Evolutionary conservation across 192 early-diverging fungal species (phyloP).

Genomic region (Coemansia sp.): DNA sequence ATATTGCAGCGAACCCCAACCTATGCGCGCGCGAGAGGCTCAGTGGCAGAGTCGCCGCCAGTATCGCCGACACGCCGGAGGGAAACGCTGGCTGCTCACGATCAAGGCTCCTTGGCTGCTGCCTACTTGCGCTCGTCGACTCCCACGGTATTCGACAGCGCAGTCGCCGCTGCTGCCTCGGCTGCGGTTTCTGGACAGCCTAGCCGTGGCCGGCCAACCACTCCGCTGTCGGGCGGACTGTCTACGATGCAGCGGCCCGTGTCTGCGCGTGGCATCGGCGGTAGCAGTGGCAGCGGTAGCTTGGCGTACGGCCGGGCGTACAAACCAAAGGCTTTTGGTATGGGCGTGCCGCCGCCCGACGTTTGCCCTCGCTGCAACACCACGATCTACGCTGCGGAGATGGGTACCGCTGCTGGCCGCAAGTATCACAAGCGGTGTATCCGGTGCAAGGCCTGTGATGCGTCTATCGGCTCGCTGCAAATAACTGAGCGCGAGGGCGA

Average conservation of each 20-base stretch:
- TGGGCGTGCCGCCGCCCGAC: slow-evolving; percentile 32
- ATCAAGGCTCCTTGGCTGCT: slow-evolving; percentile 1
- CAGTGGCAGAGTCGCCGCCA: neutral
- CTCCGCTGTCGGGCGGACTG: slow-evolving; percentile 4
- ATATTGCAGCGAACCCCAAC: slow-evolving; percentile 1
- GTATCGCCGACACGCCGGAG: slow-evolving; percentile 1
- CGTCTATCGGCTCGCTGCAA: slow-evolving; percentile 38
- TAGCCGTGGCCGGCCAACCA: slow-evolving; percentile 3
- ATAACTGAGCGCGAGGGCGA: slow-evolving; percentile 54
- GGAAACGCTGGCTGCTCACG: neutral
- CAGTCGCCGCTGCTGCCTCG: slow-evolving; percentile 37
- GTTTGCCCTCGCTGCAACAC: slow-evolving; percentile 50
- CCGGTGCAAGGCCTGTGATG: slow-evolving; percentile 45
- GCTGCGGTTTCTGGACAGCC: slow-evolving; percentile 35
- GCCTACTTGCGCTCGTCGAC: slow-evolving; percentile 12
- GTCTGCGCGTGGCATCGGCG: slow-evolving; percentile 20
- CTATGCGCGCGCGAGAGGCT: neutral
- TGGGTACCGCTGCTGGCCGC: slow-evolving; percentile 45
- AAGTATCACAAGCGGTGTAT: slow-evolving; percentile 58
- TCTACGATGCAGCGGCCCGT: slow-evolving; percentile 15
- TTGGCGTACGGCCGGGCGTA: slow-evolving; percentile 38
- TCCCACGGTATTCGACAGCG: slow-evolving; percentile 36
- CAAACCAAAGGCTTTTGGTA: slow-evolving; percentile 26
- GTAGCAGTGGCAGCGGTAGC: slow-evolving; percentile 10
- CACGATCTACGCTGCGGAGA: slow-evolving; percentile 53